Evolutionary conservation across 495 filamentous ascomycete species (phyloP).

Genomic region (Penicillium cataractarum): DNA sequence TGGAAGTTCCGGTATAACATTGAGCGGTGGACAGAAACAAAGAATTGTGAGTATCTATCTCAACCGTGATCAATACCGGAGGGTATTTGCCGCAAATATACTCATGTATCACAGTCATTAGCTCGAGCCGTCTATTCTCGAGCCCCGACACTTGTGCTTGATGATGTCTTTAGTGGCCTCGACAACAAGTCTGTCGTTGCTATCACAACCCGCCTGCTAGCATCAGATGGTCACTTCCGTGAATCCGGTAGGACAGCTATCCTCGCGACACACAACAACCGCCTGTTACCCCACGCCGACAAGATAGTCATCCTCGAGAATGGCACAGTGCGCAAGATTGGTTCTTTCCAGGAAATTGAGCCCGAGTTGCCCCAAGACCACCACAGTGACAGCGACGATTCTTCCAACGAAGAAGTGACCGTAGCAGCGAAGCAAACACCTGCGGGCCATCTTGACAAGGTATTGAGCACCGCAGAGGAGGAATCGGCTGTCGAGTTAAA

Average conservation of each 20-base stretch:
- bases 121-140: slow-evolving; percentile 30
- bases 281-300: slow-evolving; percentile 9
- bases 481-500: not conserved
- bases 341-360: slow-evolving; percentile 7
- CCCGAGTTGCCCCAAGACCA: slow-evolving; percentile 3
- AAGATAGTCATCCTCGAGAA: slow-evolving; percentile 10
- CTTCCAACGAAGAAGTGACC: not conserved
- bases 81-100: not conserved
- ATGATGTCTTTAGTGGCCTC: slow-evolving; percentile 30
- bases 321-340: not conserved
- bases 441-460: not conserved
- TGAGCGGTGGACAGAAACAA: slow-evolving; percentile 75
- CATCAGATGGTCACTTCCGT: slow-evolving; percentile 21
- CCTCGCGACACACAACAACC: slow-evolving; percentile 16
- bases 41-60: slow-evolving; percentile 53
- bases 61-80: not conserved
- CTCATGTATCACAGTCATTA: slow-evolving; percentile 19
- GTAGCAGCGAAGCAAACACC: not conserved
- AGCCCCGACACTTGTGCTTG: slow-evolving; percentile 11
- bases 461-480: not conserved
- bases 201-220: slow-evolving; percentile 20
- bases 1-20: slow-evolving; percentile 79
- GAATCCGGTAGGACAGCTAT: slow-evolving; percentile 24
- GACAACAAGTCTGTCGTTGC: slow-evolving; percentile 16
- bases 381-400: not conserved